Base-by-base conservation (phyloP, 371 early-diverging fungal genomes). In the Lichtheimia hyalospora region DNA sequence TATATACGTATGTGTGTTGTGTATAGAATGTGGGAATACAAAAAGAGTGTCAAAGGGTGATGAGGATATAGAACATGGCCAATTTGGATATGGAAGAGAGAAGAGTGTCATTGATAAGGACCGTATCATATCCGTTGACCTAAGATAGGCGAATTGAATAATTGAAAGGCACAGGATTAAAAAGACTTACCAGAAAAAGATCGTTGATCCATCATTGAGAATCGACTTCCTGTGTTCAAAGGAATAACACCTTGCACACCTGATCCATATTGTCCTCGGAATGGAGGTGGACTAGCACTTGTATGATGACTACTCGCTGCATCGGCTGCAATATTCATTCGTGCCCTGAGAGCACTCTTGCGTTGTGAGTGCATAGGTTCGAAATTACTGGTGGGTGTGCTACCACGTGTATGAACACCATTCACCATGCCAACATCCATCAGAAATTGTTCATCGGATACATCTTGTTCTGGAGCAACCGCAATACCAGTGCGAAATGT, bases 301-400 rank as follows among this genome's bases (percentile, higher is more conserved):
- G 25, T 56, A 42, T 54, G 59, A 21, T 27, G 63, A 55, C 8
- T 66, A 23, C 72, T 70, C n/a, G 76, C 76, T 49, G 78, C 78
- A 57, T 79, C 79, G 1, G 79, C 79, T 42, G 79, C 79, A 53
- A 79, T 79, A 52, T 73, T 79, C 66, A 68, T 66, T 14, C 79
- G 64, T 14, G 79, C 79, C 20, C 68, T 67, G n/a, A 73, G 27
- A 4, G 79, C 79, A 60, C 75, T 75, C 43, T 57, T 57, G 54
- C 77, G 67, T 54, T 77, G 77, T 15, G 66, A 73, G 49, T 70
- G 71, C 66, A 66, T 59, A 10, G 69, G 49, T 52, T 62, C 66
- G 28, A 58, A 50, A 8, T 34, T 34, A 10, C 34, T 34, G n/a
- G 60, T 60, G 12, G 66, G 61, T 49, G 66, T 66, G 14, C 51